A percentile compares a stretch with the other conserved stretches of the same genome.
Conservation (phyloP, 257 asterid species). For the Petrea volubilis region DNA sequence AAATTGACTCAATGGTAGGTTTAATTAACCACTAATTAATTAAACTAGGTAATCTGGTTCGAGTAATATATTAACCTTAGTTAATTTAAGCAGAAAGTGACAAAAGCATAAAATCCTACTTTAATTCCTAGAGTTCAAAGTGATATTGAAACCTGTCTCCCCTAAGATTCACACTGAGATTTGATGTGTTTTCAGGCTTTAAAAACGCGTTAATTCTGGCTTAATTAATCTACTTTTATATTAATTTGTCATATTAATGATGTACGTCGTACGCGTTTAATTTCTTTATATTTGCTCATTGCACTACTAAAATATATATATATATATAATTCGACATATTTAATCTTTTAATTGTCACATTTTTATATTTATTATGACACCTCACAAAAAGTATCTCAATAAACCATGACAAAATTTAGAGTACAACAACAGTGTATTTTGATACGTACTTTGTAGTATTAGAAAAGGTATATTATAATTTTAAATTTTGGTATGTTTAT, state of each 20-base stretch:
- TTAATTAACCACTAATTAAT: slow-evolving; percentile 33
- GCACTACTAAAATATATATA: too few species aligned
- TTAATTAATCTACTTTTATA: neutral
- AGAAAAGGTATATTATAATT: too few species aligned
- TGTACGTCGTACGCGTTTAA: neutral
- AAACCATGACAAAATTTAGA: too few species aligned
- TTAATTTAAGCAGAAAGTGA: slow-evolving; percentile 35
- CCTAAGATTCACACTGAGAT: slow-evolving; percentile 31
- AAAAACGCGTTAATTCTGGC: slow-evolving; percentile 12
- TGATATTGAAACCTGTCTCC: slow-evolving; percentile 40
- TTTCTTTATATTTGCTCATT: too few species aligned
- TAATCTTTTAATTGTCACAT: too few species aligned
- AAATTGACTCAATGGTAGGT: slow-evolving; percentile 21
- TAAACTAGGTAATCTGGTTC: slow-evolving; percentile 1
- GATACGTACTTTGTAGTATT: too few species aligned
- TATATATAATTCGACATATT: too few species aligned
- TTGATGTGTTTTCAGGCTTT: slow-evolving; percentile 27
- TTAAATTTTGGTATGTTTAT: too few species aligned
- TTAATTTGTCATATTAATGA: neutral
- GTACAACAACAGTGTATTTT: too few species aligned
- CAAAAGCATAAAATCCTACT: slow-evolving; percentile 39
- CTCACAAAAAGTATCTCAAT: too few species aligned
- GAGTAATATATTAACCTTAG: slow-evolving; percentile 37
- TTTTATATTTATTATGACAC: too few species aligned
- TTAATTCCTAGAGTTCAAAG: slow-evolving; percentile 29